phyloP scores from a whole-genome alignment of 805 yeast species.

The Yamadazyma takamatsuzukensis region DNA sequence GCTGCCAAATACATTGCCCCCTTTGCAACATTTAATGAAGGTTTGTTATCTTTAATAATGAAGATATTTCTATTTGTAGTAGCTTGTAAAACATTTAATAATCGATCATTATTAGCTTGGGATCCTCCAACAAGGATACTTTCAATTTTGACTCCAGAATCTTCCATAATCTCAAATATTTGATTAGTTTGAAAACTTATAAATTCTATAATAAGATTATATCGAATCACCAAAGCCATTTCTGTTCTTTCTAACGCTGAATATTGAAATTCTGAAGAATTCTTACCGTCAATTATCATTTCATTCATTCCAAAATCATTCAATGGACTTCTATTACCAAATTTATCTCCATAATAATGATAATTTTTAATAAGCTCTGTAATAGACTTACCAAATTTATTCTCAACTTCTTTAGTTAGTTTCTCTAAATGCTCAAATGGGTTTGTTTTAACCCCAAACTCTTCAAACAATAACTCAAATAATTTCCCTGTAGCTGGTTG shows the following conservation, averaged over 20 bases:
- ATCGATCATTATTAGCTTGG: conserved; percentile 46
- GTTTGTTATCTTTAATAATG: conserved; percentile 3
- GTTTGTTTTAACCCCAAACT: conserved; percentile 11
- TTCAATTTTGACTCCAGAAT: conserved; percentile 15
- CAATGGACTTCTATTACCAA: conserved; percentile 58
- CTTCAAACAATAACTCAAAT: conserved; percentile 43
- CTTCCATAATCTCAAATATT: conserved; percentile 23
- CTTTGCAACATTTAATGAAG: conserved; percentile 9
- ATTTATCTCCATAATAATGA: conserved; percentile 52
- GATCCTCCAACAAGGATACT: conserved; percentile 49
- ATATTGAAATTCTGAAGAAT: conserved; percentile 11
- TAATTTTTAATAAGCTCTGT: conserved; percentile 28
- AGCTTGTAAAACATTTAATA: conserved; percentile 18
- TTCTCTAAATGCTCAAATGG: conserved; percentile 17
- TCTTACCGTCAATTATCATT: conserved; percentile 44
- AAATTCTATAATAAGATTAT: conserved; percentile 47
- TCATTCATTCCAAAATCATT: conserved; percentile 49
- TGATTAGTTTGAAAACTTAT: conserved; percentile 48
- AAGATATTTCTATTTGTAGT: conserved; percentile 5
- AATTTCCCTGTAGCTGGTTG: conserved; percentile 57
- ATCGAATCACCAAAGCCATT: conserved; percentile 35
- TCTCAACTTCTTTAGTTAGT: conserved; percentile 20
- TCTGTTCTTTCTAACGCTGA: conserved; percentile 26
- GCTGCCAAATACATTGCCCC: conserved; percentile 10
- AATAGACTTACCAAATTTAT: conserved; percentile 9